phyloP scores from a whole-genome alignment of 1,284 basidiomycete species.

The Pterula multifida region DNA sequence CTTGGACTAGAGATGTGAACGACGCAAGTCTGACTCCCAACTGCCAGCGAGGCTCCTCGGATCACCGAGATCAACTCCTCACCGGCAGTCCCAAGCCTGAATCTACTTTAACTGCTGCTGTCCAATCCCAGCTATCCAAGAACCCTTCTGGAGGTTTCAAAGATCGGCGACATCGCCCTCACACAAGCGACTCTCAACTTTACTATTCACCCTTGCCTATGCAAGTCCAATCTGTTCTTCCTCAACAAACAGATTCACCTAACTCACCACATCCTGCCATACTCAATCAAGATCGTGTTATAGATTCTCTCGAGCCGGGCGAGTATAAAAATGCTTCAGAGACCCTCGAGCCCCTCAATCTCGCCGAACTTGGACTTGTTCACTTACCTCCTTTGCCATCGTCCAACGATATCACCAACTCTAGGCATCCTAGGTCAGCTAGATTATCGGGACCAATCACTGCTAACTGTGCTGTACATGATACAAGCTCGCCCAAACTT shows the following conservation, averaged over 20 bases:
- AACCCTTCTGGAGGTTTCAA: background rate
- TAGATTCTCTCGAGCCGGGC: background rate
- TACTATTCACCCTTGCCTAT: background rate
- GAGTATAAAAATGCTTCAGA: constrained; percentile 6
- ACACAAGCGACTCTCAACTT: background rate
- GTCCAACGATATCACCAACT: constrained; percentile 11
- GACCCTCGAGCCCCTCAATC: constrained; percentile 20
- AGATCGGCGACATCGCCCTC: background rate
- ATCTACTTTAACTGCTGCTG: background rate
- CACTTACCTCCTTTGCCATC: constrained; percentile 30
- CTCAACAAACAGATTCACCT: background rate
- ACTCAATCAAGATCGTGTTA: constrained; percentile 11
- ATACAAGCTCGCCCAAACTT: background rate
- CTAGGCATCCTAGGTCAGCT: constrained; percentile 8
- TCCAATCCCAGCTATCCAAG: background rate
- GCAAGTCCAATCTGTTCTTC: background rate
- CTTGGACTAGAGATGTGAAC: background rate
- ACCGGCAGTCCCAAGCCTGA: background rate
- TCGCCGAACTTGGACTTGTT: constrained; percentile 37
- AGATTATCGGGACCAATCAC: constrained; percentile 1
- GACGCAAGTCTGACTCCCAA: background rate
- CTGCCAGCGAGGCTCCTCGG: background rate
- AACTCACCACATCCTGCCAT: background rate
- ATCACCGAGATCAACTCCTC: background rate
- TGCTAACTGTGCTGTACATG: background rate